These are phyloP conservation scores for Acacia crassicarpa DNA, from an alignment of 306 rosid genomes.

Conservation along the genomic window DNA sequence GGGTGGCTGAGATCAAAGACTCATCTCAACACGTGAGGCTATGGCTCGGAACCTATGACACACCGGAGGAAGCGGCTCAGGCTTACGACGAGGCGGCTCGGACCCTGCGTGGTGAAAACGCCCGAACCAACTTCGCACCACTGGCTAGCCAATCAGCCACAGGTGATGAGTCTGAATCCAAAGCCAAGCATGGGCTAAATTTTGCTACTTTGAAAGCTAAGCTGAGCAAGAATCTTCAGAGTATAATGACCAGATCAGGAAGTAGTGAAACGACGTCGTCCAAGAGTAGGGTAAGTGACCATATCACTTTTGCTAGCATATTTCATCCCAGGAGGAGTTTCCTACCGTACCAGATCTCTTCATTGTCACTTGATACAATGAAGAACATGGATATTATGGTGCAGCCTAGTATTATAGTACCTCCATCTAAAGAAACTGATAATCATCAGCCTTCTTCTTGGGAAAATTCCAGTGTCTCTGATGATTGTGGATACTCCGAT, in stretches of 20 bases:
- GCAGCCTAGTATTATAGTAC: constrained; percentile 93
- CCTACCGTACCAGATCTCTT: constrained; percentile 40
- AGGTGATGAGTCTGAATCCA: not conserved
- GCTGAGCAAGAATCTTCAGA: constrained; percentile 79
- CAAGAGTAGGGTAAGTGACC: constrained; percentile 85
- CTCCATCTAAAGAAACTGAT: constrained; percentile 29
- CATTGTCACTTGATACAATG: constrained; percentile 33
- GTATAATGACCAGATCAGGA: constrained; percentile 58
- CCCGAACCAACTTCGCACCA: constrained; percentile 47
- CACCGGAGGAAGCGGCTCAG: constrained; percentile 54
- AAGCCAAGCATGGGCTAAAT: constrained; percentile 38
- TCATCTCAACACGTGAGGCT: constrained; percentile 42
- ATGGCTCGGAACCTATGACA: constrained; percentile 57
- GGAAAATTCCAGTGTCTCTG: constrained; percentile 60
- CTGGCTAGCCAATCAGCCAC: not conserved
- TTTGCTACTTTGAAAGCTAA: constrained; percentile 79
- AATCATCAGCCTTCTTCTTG: constrained; percentile 30
- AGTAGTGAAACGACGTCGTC: constrained; percentile 54
- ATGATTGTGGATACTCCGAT: constrained; percentile 58
- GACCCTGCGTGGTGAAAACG: constrained; percentile 45
- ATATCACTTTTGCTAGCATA: constrained; percentile 78
- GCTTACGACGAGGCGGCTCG: constrained; percentile 56
- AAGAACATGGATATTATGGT: constrained; percentile 57
- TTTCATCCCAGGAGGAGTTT: constrained; percentile 53
- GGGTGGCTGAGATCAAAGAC: constrained; percentile 58